Evolutionary conservation across 2,329 filamentous ascomycete genomes (phyloP).

Genomic region (Penicillium sp.): DNA sequence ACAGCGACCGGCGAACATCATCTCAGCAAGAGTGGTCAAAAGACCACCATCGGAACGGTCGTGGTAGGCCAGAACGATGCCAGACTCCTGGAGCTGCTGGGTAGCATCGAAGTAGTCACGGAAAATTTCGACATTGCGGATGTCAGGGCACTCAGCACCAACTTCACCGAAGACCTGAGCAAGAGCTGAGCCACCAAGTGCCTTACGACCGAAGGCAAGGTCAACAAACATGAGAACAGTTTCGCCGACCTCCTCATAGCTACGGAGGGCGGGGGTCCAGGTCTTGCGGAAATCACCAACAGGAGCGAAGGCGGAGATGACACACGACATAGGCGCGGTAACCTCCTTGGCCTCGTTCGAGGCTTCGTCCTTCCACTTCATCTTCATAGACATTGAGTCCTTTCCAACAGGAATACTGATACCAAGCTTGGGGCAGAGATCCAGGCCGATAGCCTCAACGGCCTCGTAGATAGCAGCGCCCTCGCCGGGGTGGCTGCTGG

Average conservation of each 20-base stretch:
- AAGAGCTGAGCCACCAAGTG: slow-evolving; percentile 85
- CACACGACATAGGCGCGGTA: slow-evolving; percentile 84
- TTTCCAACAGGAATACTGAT: slow-evolving; percentile 96
- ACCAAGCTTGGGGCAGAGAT: slow-evolving; percentile 85
- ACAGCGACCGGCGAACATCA: slow-evolving; percentile 96
- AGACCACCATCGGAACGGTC: slow-evolving; percentile 92
- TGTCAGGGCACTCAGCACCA: slow-evolving; percentile 81
- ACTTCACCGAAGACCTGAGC: slow-evolving; percentile 87
- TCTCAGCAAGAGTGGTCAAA: slow-evolving; percentile 86
- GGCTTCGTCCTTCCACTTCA: slow-evolving; percentile 78
- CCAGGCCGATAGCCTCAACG: slow-evolving; percentile 88
- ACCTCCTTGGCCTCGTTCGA: slow-evolving; percentile 75
- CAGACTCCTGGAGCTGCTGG: slow-evolving; percentile 64
- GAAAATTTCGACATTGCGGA: slow-evolving; percentile 77
- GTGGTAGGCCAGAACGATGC: slow-evolving; percentile 87
- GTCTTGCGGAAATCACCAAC: slow-evolving; percentile 81
- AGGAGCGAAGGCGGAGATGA: slow-evolving; percentile 86
- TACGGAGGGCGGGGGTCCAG: slow-evolving; percentile 87
- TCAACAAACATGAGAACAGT: slow-evolving; percentile 89
- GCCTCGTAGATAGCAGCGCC: slow-evolving; percentile 91
- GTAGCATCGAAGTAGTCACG: slow-evolving; percentile 92
- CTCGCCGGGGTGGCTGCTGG: slow-evolving; percentile 89
- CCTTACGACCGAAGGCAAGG: slow-evolving; percentile 75
- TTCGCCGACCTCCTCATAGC: slow-evolving; percentile 84
- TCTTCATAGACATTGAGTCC: slow-evolving; percentile 99